A percentile compares a stretch with the other conserved stretches of the same genome.
phyloP scores from a whole-genome alignment of 164 flowering plant genomes.

The Buxus sempervirens region DNA sequence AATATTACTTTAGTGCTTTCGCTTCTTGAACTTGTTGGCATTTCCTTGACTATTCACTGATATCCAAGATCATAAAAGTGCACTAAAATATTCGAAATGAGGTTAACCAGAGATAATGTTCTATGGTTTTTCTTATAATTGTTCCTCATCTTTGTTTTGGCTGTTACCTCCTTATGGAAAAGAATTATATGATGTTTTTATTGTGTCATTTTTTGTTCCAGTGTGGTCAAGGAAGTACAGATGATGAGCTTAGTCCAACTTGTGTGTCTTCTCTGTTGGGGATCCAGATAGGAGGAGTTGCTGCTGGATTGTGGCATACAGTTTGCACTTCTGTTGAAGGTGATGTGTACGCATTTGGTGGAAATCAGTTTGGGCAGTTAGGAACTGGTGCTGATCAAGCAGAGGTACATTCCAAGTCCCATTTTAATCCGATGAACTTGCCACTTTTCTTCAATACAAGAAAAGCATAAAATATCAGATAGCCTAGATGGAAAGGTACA shows the following conservation, averaged over 20 bases:
- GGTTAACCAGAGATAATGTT: too few relatives aligned
- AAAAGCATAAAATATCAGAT: too few relatives aligned
- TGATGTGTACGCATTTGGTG: slow-evolving; percentile 69
- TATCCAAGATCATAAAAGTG: too few relatives aligned
- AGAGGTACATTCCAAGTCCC: slow-evolving; percentile 37
- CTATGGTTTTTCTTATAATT: too few relatives aligned
- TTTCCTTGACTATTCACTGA: too few relatives aligned
- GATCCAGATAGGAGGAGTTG: slow-evolving; percentile 44
- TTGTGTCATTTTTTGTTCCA: slow-evolving; percentile 21
- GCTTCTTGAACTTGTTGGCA: too few relatives aligned
- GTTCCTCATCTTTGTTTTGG: too few relatives aligned
- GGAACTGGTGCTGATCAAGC: slow-evolving; percentile 77
- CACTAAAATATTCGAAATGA: too few relatives aligned
- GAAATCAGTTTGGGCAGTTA: slow-evolving; percentile 81
- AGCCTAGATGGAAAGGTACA: too few relatives aligned
- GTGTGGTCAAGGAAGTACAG: slow-evolving; percentile 84
- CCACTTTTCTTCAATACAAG: not conserved
- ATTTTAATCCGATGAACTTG: not conserved
- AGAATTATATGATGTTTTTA: not conserved
- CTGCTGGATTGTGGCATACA: slow-evolving; percentile 80
- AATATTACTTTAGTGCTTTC: too few relatives aligned
- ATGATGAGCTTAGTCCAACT: slow-evolving; percentile 61
- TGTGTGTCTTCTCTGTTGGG: slow-evolving; percentile 68
- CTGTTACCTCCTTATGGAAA: not conserved
- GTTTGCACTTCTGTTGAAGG: slow-evolving; percentile 65